A percentile compares a stretch with the other conserved stretches of the same genome.
Evolutionary conservation across 352 stramenopile genomes (phyloP).

Genomic region (Phytophthora melonis): DNA sequence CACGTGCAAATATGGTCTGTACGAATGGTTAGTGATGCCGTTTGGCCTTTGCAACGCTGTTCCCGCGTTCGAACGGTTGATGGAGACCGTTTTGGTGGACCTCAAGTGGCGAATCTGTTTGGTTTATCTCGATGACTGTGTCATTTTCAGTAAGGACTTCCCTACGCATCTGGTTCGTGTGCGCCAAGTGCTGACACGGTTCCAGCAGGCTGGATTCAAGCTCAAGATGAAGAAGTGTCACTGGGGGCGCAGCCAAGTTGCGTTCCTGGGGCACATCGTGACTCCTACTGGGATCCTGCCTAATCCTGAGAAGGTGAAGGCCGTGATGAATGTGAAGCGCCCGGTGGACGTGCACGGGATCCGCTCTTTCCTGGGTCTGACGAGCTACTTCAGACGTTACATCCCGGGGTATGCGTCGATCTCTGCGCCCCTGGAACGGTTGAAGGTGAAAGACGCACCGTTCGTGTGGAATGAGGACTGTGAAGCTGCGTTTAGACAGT

Average conservation of each 20-base stretch:
- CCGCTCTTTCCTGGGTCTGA: background rate
- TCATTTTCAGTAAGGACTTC: constrained; percentile 13
- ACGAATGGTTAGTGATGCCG: constrained; percentile 12
- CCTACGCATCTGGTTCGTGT: background rate
- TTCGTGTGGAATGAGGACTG: constrained; percentile 9
- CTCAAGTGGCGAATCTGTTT: constrained; percentile 16
- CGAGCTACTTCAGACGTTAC: constrained; percentile 6
- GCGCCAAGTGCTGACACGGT: constrained; percentile 1
- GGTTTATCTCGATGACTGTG: constrained; percentile 2
- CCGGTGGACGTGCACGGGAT: background rate
- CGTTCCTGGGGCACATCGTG: constrained; percentile 7
- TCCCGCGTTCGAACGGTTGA: constrained; percentile 3
- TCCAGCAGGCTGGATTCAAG: background rate
- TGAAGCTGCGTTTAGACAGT: constrained; percentile 5
- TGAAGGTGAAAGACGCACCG: constrained; percentile 5
- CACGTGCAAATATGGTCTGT: background rate
- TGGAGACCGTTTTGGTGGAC: constrained; percentile 6
- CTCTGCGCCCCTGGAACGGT: constrained; percentile 6
- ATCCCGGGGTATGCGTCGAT: constrained; percentile 12
- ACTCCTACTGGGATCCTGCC: constrained; percentile 9
- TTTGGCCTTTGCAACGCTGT: constrained; percentile 16
- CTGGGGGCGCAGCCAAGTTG: constrained; percentile 9
- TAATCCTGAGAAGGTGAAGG: background rate
- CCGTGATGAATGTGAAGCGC: background rate
- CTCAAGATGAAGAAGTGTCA: constrained; percentile 17